Percentiles rank a stretch among this genome's conserved stretches.
Conservation (phyloP, 495 filamentous ascomycete species). For the Penicillium salamii region DNA sequence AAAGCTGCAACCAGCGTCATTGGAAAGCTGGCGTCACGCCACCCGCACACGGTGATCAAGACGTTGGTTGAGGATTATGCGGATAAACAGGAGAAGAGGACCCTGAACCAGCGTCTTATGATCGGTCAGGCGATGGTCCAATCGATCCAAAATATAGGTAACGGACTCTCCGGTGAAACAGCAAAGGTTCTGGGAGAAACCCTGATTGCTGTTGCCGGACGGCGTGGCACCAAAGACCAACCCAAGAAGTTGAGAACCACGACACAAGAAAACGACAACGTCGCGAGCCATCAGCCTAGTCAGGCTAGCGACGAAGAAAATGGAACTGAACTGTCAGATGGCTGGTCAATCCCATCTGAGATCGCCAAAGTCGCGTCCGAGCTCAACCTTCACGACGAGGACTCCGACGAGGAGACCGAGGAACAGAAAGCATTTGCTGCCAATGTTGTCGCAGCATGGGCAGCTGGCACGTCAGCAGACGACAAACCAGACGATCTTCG, state of each 20-base stretch:
- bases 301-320: constrained; percentile 23
- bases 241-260: constrained; percentile 52
- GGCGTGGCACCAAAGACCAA: constrained; percentile 55
- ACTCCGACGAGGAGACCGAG: constrained; percentile 43
- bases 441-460: constrained; percentile 73
- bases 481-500: constrained; percentile 68
- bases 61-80: constrained; percentile 69
- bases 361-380: constrained; percentile 1
- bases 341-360: constrained; percentile 32
- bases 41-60: constrained; percentile 62
- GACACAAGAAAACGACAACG: constrained; percentile 40
- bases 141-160: constrained; percentile 63
- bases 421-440: constrained; percentile 54
- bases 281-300: no score
- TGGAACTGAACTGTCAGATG: constrained; percentile 24
- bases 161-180: constrained; percentile 56
- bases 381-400: constrained; percentile 16
- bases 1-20: constrained; percentile 68
- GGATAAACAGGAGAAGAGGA: constrained; percentile 55
- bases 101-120: constrained; percentile 64
- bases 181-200: constrained; percentile 57
- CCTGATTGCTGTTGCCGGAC: constrained; percentile 64
- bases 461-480: constrained; percentile 53
- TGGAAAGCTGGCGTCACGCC: constrained; percentile 59
- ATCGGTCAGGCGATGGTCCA: constrained; percentile 72